phyloP scores from a whole-genome alignment of 192 early-diverging fungal genomes.

The Thamnidium elegans region DNA sequence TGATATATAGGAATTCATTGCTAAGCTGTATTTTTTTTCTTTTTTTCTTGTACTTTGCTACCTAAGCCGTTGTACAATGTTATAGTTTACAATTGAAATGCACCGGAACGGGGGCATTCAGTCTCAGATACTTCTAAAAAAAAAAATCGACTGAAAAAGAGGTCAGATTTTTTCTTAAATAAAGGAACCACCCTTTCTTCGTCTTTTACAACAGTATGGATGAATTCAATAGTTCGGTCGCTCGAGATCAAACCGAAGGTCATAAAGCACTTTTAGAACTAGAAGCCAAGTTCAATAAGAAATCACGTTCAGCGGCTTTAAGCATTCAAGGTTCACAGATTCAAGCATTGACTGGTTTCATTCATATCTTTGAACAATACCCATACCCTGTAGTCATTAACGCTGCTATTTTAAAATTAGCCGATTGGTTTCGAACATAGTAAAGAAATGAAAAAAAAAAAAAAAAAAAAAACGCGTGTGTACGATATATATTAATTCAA shows the following conservation, averaged over 20 bases:
- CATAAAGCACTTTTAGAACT: constrained; percentile 29
- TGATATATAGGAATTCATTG: too few relatives aligned
- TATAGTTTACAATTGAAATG: too few relatives aligned
- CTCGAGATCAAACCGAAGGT: constrained; percentile 24
- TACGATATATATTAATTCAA: not conserved
- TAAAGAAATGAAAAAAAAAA: constrained; percentile 5
- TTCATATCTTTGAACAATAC: constrained; percentile 44
- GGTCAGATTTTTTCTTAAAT: too few relatives aligned
- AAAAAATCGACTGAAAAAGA: too few relatives aligned
- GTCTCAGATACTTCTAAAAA: too few relatives aligned
- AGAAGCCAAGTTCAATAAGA: constrained; percentile 28
- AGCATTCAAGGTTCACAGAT: constrained; percentile 35
- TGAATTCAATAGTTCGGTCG: not conserved
- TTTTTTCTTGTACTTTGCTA: too few relatives aligned
- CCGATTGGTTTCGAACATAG: constrained; percentile 47
- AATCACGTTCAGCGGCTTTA: constrained; percentile 6
- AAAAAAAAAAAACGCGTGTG: not conserved
- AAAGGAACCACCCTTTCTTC: too few relatives aligned
- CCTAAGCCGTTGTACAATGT: too few relatives aligned
- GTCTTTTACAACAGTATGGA: too few relatives aligned
- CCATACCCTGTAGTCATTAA: constrained; percentile 47
- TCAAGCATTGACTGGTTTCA: constrained; percentile 40
- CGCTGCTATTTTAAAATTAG: constrained; percentile 46
- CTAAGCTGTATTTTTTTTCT: too few relatives aligned
- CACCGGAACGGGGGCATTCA: too few relatives aligned